phyloP scores from a whole-genome alignment of 805 yeast species.

The Nakazawaea anatomiae region DNA sequence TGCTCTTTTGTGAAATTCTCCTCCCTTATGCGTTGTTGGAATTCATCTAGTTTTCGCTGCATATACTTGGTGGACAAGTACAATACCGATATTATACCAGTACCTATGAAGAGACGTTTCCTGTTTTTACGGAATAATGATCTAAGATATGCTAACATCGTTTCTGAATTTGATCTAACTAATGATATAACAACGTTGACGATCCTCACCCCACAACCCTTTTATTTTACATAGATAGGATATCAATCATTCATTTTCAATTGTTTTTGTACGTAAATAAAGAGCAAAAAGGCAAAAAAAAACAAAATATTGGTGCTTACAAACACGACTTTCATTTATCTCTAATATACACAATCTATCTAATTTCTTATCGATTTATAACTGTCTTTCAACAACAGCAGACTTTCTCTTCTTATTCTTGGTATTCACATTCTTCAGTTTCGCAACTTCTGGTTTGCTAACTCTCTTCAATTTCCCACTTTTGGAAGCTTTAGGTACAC shows the following conservation, averaged over 20 bases:
- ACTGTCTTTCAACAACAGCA: no score
- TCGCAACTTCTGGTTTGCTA: background rate
- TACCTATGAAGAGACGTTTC: conserved; percentile 34
- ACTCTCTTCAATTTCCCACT: background rate
- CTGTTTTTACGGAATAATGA: conserved; percentile 38
- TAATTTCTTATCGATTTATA: no score
- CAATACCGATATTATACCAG: conserved; percentile 38
- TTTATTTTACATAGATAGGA: no score
- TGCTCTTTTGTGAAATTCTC: conserved; percentile 60
- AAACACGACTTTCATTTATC: no score
- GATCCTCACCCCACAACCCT: no score
- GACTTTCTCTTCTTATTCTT: background rate
- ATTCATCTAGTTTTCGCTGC: conserved; percentile 37
- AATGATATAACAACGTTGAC: background rate
- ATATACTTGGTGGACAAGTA: conserved; percentile 39
- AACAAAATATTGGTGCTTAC: no score
- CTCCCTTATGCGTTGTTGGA: conserved; percentile 45
- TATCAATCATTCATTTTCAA: no score
- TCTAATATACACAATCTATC: no score
- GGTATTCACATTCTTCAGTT: conserved; percentile 6
- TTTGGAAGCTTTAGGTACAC: background rate
- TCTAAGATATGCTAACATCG: conserved; percentile 27
- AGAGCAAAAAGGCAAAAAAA: no score
- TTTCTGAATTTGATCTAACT: background rate
- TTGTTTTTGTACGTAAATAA: no score